Base-by-base conservation (phyloP, 306 rosid species). In the Rosa multiflora region DNA sequence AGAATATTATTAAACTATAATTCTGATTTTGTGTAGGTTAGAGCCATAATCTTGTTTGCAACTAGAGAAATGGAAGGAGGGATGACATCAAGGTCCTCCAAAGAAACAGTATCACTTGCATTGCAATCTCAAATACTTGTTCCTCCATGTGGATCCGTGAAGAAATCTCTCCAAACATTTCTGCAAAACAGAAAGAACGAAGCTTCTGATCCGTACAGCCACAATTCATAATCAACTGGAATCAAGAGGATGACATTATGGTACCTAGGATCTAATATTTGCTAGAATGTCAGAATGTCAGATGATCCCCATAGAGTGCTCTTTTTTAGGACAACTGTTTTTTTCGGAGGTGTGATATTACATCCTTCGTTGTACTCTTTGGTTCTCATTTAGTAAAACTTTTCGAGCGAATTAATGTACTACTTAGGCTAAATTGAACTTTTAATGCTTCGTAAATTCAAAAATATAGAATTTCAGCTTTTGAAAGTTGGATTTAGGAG, bases 151-250 rank as follows among this genome's bases (percentile, higher is more conserved):
- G 49, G 67, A 8, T 71, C 85, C 69, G 44, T 53, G 68, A 77
- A 77, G 75, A 82, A 72, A 44, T 82, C 85, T 49, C 78, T 82
- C 17, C 61, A 64, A 7, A 43, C 53, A 10, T 82, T 82, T 63
- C 78, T 82, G 78, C 85, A 82, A 20, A 82, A 64, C 32, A 82
- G 81, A 72, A 76, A 26, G 81, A 43, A 76, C 51, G 58, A 70
- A 9, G 48, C 77, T 21, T 76, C 84, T 39, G 62, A n/a, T n/a
- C 59, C 74, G 6, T 49, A 76, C 44, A 67, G 6, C 44, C 3
- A 7, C 29, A 32, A 49, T 37, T 44, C 62, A 9, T 51, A 14
- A 48, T 9, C 13, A 17, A 12, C 3, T 29, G 68, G 39, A 29
- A 62, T 12, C 68, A 26, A n/a, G n/a, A n/a, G n/a, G n/a, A n/a